These are phyloP conservation scores for Penicillium desertorum DNA, from an alignment of 495 filamentous ascomycete species.

Conservation along the genomic window DNA sequence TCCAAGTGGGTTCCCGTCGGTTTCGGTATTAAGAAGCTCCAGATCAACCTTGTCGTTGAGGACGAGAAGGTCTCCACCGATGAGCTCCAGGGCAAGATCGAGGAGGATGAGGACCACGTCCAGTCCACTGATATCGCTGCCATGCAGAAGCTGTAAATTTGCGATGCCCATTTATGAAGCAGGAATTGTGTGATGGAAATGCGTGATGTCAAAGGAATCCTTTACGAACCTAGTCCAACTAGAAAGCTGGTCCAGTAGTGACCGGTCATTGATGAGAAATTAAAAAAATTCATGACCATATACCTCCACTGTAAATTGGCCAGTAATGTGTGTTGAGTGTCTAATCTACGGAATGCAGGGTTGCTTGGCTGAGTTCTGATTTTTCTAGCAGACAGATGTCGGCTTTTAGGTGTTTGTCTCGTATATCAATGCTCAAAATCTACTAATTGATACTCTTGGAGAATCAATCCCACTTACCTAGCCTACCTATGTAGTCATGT, in stretches of 20 bases:
- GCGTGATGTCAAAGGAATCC: conserved; percentile 39
- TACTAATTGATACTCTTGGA: background rate
- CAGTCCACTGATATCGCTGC: conserved; percentile 90
- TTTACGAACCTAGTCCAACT: conserved; percentile 30
- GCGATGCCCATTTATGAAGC: conserved; percentile 39
- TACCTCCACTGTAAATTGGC: background rate
- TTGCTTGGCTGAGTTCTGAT: background rate
- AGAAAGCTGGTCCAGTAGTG: conserved; percentile 26
- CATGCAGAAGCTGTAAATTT: conserved; percentile 86
- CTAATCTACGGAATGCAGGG: background rate
- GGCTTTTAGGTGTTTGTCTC: background rate
- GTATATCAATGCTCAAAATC: background rate
- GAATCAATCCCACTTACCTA: background rate
- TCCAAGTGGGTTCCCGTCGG: conserved; percentile 86
- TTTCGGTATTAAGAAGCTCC: conserved; percentile 99
- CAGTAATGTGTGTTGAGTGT: background rate
- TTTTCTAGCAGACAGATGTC: background rate
- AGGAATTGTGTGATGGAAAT: conserved; percentile 43
- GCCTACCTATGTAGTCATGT: background rate
- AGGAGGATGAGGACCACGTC: conserved; percentile 91
- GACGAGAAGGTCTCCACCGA: conserved; percentile 91
- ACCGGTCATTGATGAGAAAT: conserved; percentile 32
- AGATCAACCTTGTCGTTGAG: conserved; percentile 97
- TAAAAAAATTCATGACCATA: conserved; percentile 33
- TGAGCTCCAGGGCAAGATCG: conserved; percentile 84